Conservation (phyloP, 352 stramenopile genomes). For the Globisporangium cederbergense region DNA sequence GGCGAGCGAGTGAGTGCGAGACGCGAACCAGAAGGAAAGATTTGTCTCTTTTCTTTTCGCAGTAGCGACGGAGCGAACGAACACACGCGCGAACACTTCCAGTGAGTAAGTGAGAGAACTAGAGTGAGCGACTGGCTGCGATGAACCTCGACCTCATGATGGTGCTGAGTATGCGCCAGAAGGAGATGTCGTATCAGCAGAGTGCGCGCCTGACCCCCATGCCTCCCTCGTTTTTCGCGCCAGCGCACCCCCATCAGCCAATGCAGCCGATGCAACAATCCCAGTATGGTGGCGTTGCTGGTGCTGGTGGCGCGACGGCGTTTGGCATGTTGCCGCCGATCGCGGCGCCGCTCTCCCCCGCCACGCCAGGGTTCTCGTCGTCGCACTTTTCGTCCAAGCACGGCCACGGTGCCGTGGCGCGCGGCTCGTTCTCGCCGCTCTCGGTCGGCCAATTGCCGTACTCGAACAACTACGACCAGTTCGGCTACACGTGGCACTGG, state of each 20-base stretch:
- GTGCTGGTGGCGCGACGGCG: neutral
- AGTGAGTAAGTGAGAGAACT: neutral
- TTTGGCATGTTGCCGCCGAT: constrained; percentile 17
- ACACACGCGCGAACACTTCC: neutral
- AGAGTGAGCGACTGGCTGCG: neutral
- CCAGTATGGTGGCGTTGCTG: constrained; percentile 1
- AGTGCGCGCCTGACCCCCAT: constrained; percentile 31
- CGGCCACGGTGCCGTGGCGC: constrained; percentile 3
- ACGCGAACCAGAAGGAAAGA: neutral
- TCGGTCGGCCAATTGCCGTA: constrained; percentile 53
- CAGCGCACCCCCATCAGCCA: neutral
- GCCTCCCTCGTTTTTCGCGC: constrained; percentile 20
- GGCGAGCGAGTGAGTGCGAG: neutral
- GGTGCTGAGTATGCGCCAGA: constrained; percentile 79
- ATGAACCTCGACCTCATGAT: constrained; percentile 64
- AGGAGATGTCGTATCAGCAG: constrained; percentile 80
- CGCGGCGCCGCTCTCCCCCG: constrained; percentile 29
- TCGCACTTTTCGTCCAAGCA: constrained; percentile 9
- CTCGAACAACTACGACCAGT: constrained; percentile 57
- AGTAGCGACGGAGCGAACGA: neutral
- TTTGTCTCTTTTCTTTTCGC: constrained; percentile 3
- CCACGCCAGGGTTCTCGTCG: constrained; percentile 11
- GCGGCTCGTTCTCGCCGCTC: constrained; percentile 33
- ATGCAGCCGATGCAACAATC: neutral
- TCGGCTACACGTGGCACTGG: constrained; percentile 78